phyloP scores from a whole-genome alignment of 306 rosid genomes.

The Sindora glabra region DNA sequence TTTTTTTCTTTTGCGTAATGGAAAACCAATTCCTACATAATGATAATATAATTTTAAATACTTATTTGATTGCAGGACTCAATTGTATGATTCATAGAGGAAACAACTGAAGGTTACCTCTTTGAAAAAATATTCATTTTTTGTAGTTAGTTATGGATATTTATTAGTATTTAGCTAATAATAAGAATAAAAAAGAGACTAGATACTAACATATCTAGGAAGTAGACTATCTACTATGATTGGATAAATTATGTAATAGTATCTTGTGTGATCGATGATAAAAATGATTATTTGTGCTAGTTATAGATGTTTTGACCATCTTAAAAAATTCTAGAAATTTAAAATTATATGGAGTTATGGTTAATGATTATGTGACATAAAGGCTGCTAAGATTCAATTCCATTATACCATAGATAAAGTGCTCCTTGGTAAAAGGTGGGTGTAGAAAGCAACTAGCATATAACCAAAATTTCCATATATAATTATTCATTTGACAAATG shows the following conservation, averaged over 20 bases:
- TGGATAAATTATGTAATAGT: neutral
- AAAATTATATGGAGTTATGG: neutral
- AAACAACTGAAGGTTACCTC: constrained; percentile 15
- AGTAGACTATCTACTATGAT: neutral
- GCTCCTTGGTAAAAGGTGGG: too few species aligned
- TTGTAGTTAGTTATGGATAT: neutral
- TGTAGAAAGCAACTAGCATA: too few species aligned
- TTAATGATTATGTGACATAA: neutral
- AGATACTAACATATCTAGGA: too few species aligned
- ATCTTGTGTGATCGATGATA: neutral
- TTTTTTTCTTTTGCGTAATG: too few species aligned
- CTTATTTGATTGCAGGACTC: too few species aligned
- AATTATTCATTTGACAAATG: too few species aligned
- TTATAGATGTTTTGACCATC: neutral
- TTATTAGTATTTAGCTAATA: neutral
- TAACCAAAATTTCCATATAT: too few species aligned
- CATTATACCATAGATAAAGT: too few species aligned
- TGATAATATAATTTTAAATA: too few species aligned
- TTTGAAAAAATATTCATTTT: neutral
- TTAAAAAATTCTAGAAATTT: neutral
- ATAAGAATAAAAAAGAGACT: neutral
- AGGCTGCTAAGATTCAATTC: too few species aligned
- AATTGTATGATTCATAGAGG: too few species aligned
- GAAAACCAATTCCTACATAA: too few species aligned
- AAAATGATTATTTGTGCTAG: neutral